phyloP scores from a whole-genome alignment of 2,329 filamentous ascomycete genomes.

The Zymoseptoria ardabiliae region DNA sequence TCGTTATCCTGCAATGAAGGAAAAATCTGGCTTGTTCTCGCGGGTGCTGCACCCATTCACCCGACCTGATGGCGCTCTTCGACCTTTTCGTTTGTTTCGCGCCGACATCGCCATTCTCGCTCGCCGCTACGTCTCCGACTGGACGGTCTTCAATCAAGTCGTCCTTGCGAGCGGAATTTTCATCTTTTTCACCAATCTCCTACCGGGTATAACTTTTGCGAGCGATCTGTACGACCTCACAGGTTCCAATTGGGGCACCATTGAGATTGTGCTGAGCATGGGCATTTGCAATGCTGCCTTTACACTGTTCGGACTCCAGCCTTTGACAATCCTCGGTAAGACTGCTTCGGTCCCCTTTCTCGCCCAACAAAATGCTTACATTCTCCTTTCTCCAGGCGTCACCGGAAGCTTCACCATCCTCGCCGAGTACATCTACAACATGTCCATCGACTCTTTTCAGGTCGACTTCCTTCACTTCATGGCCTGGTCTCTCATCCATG shows the following conservation, averaged over 20 bases:
- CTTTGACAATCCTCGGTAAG: conserved; percentile 44
- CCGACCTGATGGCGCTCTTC: conserved; percentile 6
- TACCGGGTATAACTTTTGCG: conserved; percentile 61
- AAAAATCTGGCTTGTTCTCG: neutral
- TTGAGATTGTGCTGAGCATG: conserved; percentile 61
- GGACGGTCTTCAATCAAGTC: conserved; percentile 53
- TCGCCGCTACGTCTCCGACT: conserved; percentile 29
- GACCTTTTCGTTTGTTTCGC: conserved; percentile 28
- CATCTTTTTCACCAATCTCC: conserved; percentile 59
- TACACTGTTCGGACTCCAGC: conserved; percentile 54
- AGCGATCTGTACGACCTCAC: conserved; percentile 57
- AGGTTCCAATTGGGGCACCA: conserved; percentile 57
- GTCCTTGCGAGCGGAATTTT: conserved; percentile 57
- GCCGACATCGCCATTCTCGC: conserved; percentile 27
- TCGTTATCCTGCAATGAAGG: neutral
- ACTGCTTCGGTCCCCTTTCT: neutral
- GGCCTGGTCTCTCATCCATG: conserved; percentile 45
- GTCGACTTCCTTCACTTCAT: neutral
- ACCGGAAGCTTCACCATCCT: conserved; percentile 50
- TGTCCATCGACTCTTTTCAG: conserved; percentile 46
- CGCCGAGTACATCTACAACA: conserved; percentile 56
- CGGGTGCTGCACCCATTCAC: neutral
- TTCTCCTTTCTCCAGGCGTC: neutral
- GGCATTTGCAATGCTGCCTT: conserved; percentile 58
- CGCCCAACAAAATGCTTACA: neutral